Evolutionary conservation across 345 rosid genomes (phyloP), one percentile per base, ranked within the genome.

Genomic region (Dipteronia dyeriana): DNA sequence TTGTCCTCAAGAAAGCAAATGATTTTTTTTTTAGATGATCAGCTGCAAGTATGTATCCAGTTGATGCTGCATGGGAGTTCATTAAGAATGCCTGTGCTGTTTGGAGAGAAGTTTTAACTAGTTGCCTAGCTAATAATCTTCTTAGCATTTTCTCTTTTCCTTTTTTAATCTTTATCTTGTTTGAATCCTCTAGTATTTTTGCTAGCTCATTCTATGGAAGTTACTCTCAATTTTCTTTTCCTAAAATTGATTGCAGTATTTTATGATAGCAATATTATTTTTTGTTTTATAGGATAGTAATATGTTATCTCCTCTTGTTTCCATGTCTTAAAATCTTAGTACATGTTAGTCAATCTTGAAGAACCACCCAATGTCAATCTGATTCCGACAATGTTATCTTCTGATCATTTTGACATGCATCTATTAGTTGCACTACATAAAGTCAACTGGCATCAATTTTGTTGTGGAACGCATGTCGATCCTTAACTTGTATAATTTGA

Each of bases 401-500:
- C 61, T 51, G 74, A 66, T 34, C 61, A 26, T 70, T 51, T 8
- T 69, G 60, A n/a, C n/a, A n/a, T n/a, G 7, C 31, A 66, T 34
- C 3, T 14, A 19, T 53, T 10, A 9, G 1, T 51, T 26, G 34
- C 22, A 70, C 25, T 12, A 22, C 29, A 14, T 39, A 39, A 57
- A 29, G 57, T 74, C 17, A 20, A 74, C 68, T 74, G 26, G 59
- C 59, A 60, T 25, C 23, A 8, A 12, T 43, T 25, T 61, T 12
- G 68, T 43, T 43, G 56, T 5, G 20, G 39, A 57, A 26, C 26
- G 26, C 26, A 26, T 26, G 26, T 26, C 9, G 23, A n/a, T 3
- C 41, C 34, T 23, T 26, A 16, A 23, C 59, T 43, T 74, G 67
- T 62, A 62, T 41, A 63, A 26, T 59, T 22, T n/a, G 39, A 39